Conservation (phyloP, 306 rosid genomes). For the Dryas alaskensis region DNA sequence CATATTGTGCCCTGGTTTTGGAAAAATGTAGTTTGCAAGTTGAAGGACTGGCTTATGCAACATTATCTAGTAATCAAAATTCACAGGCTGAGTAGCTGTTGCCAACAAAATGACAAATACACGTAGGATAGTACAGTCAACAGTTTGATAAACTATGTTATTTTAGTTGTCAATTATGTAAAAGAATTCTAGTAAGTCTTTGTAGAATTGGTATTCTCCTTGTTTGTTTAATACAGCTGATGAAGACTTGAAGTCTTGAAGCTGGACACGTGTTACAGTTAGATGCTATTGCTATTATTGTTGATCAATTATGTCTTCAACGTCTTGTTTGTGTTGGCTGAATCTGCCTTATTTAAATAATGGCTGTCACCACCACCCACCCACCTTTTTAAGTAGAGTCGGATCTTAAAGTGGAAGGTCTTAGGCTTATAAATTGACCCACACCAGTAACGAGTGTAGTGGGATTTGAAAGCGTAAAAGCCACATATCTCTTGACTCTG, state of each 20-base stretch:
- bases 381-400: neutral
- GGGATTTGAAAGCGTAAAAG: neutral
- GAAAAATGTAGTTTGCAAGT: neutral
- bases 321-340: neutral
- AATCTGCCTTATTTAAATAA: neutral
- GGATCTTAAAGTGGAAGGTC: neutral
- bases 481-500: neutral
- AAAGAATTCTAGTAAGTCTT: neutral
- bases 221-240: no score
- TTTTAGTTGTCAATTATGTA: neutral
- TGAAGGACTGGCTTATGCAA: neutral
- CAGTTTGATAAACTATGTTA: neutral
- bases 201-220: no score
- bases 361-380: neutral
- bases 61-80: neutral
- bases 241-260: neutral
- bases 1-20: neutral
- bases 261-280: neutral
- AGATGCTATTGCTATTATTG: neutral
- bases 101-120: neutral
- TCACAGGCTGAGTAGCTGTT: neutral
- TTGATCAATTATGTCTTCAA: constrained; percentile 2
- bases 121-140: neutral
- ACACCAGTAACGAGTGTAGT: neutral
- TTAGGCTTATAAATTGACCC: neutral